Percentiles rank a stretch among this genome's conserved stretches.
phyloP scores from a whole-genome alignment of 176 grass and related monocot genomes.

The Carex parvula region DNA sequence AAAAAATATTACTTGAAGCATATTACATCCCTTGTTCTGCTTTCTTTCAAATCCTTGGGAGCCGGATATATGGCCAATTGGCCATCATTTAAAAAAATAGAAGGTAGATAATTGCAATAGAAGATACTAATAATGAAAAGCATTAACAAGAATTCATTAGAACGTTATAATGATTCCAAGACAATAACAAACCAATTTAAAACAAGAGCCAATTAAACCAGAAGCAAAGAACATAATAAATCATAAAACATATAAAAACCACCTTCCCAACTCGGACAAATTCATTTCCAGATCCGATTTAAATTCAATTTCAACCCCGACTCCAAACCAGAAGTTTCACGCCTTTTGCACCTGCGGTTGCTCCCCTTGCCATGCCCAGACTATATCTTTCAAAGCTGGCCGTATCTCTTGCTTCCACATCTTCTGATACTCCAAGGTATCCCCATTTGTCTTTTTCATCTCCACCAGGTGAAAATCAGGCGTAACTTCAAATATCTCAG shows the following conservation, averaged over 20 bases:
- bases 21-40: neutral
- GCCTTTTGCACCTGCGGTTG: neutral
- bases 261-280: neutral
- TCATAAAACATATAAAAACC: neutral
- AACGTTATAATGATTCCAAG: neutral
- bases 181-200: neutral
- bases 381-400: conserved; percentile 74
- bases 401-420: conserved; percentile 55
- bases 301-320: neutral
- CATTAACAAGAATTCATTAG: neutral
- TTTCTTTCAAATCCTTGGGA: neutral
- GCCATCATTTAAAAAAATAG: neutral
- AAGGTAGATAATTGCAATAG: neutral
- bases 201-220: conserved; percentile 8
- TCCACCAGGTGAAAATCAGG: conserved; percentile 82
- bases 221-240: conserved; percentile 16
- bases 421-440: conserved; percentile 73
- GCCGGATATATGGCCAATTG: neutral
- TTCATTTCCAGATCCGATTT: neutral
- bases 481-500: conserved; percentile 68
- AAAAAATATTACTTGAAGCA: neutral
- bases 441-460: conserved; percentile 63
- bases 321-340: neutral
- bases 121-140: neutral
- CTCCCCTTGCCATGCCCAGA: conserved; percentile 90